phyloP scores from a whole-genome alignment of 148 eudicot species.

The Cornus florida region DNA sequence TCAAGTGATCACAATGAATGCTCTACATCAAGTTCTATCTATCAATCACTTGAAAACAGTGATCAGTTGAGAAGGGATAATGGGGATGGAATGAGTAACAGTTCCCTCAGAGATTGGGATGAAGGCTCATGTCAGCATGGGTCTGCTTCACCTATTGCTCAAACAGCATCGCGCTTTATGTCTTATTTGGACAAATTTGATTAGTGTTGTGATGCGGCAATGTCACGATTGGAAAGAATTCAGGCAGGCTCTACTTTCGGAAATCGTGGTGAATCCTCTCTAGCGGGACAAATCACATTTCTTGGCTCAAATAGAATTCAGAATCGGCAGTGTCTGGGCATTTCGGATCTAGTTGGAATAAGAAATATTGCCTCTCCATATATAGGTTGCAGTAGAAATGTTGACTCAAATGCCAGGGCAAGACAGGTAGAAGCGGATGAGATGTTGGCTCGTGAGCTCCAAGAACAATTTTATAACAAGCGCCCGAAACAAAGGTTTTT shows the following conservation, averaged over 20 bases:
- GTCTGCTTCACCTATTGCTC: slow-evolving; percentile 15
- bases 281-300: slow-evolving; percentile 29
- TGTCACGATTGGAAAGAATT: slow-evolving; percentile 40
- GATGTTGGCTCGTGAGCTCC: slow-evolving; percentile 83
- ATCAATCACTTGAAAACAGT: background rate
- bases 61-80: slow-evolving; percentile 14
- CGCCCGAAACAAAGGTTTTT: slow-evolving; percentile 50
- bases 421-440: slow-evolving; percentile 85
- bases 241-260: slow-evolving; percentile 39
- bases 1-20: too few species aligned
- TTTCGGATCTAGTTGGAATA: slow-evolving; percentile 30
- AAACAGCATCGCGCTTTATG: slow-evolving; percentile 1
- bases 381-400: slow-evolving; percentile 19
- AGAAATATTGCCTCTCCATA: slow-evolving; percentile 24
- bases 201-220: slow-evolving; percentile 20
- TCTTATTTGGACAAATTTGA: slow-evolving; percentile 16
- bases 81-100: slow-evolving; percentile 14
- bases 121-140: slow-evolving; percentile 11
- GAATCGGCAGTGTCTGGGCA: slow-evolving; percentile 19
- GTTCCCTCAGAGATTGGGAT: slow-evolving; percentile 10
- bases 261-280: slow-evolving; percentile 36
- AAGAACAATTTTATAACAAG: slow-evolving; percentile 80
- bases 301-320: slow-evolving; percentile 39
- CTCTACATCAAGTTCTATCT: slow-evolving; percentile 12
- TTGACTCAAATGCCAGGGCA: slow-evolving; percentile 51